phyloP scores from a whole-genome alignment of 2,329 filamentous ascomycete genomes.

The Trichoderma breve region DNA sequence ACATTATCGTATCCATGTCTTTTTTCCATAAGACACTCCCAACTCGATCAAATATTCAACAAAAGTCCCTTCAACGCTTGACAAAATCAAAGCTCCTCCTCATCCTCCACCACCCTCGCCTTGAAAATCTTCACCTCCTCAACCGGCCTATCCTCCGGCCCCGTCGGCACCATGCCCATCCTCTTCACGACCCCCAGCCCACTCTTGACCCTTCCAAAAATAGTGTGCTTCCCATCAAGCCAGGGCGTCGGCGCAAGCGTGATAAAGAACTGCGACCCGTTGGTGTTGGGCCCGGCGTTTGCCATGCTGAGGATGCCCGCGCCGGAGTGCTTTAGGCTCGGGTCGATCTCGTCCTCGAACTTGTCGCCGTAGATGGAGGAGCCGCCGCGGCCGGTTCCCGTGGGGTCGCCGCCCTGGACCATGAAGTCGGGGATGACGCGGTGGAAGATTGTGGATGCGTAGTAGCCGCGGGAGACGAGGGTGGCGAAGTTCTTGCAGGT shows the following conservation, averaged over 20 bases:
- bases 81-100: slow-evolving; percentile 37
- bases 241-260: slow-evolving; percentile 92
- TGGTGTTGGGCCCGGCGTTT: slow-evolving; percentile 88
- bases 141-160: slow-evolving; percentile 72
- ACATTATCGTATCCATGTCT: neutral
- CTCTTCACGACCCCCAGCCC: slow-evolving; percentile 82
- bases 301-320: slow-evolving; percentile 96
- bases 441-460: slow-evolving; percentile 83
- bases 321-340: slow-evolving; percentile 81
- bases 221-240: slow-evolving; percentile 95
- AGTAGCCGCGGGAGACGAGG: slow-evolving; percentile 80
- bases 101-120: slow-evolving; percentile 69
- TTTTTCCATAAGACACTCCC: neutral
- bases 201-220: slow-evolving; percentile 85
- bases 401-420: slow-evolving; percentile 92
- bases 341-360: slow-evolving; percentile 87
- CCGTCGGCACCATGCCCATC: slow-evolving; percentile 86
- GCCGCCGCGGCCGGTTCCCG: slow-evolving; percentile 87
- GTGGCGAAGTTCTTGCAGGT: slow-evolving; percentile 86
- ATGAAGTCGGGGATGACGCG: slow-evolving; percentile 96
- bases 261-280: slow-evolving; percentile 94
- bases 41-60: neutral
- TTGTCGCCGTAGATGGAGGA: slow-evolving; percentile 87
- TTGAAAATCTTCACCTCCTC: slow-evolving; percentile 79
- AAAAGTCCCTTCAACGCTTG: neutral